Base-by-base conservation (phyloP, 2,329 filamentous ascomycete species). In the Alternaria sp. region DNA sequence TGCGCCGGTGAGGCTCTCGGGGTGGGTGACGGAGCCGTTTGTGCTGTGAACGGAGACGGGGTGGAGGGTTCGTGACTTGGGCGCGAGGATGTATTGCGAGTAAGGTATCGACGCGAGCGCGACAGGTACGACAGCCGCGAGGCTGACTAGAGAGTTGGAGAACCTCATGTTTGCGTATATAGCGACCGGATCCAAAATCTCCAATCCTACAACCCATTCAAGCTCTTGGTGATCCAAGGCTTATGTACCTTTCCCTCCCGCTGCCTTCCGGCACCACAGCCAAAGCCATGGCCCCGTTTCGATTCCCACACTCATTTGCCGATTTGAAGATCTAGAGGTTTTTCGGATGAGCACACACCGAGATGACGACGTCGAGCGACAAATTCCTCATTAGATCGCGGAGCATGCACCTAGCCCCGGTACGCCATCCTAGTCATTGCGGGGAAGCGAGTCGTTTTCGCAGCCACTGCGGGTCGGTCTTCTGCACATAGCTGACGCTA, bases 21-120 rank as follows among this genome's bases (percentile, higher is more conserved):
- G 72, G 30, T 73, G 70, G 17, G 66, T 73, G 23, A 83, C 78
- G 0, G 80, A 79, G 25, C 81, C 81, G 69, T 82, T 77, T 28
- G 78, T 73, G 62, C 59, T 73, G 67, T 81, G 78, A 6, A 83
- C 73, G 0, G 80, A 80, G 19, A 75, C 66, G 2, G 70, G 70
- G 3, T 59, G 32, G 1, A 72, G 23, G 0, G 73, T 80, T 28
- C 81, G 71, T 12, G 80, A 81, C n/a, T 65, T 68, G 0, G 81
- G 81, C 1, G 81, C 79, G 3, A 83, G 71, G 26, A 83, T 83
- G 63, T 82, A 82, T 54, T 82, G 67, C 9, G 79, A 73, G 52
- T 83, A 82, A 6, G 70, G 70, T 6, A 69, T 66, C 1, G 70
- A 26, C 23, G 61, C 26, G 12, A 40, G 21, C n/a, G 36, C 52